phyloP scores from a whole-genome alignment of 257 asterid species.

The Lavandula angustifolia region DNA sequence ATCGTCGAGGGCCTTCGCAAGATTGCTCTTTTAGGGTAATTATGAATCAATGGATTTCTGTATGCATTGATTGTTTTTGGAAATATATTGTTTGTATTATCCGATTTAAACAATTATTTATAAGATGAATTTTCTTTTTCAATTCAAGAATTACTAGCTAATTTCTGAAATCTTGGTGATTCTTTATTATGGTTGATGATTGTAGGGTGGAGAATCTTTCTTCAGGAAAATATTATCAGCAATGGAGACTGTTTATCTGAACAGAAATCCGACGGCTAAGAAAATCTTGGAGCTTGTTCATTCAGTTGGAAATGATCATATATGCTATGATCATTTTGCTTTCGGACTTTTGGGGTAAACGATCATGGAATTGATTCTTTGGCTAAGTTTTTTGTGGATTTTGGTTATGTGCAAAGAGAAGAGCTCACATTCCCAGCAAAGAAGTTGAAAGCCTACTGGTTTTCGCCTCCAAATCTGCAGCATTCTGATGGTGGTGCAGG shows the following conservation, averaged over 20 bases:
- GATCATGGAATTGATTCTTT: slow-evolving; percentile 88
- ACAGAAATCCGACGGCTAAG: slow-evolving; percentile 80
- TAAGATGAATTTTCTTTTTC: neutral
- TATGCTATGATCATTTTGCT: slow-evolving; percentile 91
- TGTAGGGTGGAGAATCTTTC: slow-evolving; percentile 87
- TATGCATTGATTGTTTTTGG: neutral
- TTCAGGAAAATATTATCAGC: slow-evolving; percentile 67
- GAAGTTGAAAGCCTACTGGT: slow-evolving; percentile 92
- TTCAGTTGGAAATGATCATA: slow-evolving; percentile 60
- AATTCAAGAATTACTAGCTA: neutral
- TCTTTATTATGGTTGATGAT: slow-evolving; percentile 7
- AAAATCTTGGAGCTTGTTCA: slow-evolving; percentile 73
- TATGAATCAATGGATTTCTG: neutral
- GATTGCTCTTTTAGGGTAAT: slow-evolving; percentile 50
- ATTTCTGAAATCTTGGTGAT: neutral
- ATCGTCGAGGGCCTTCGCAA: slow-evolving; percentile 31
- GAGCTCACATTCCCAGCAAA: slow-evolving; percentile 92
- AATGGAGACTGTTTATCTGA: slow-evolving; percentile 76
- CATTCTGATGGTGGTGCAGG: slow-evolving; percentile 46
- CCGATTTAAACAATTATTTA: neutral
- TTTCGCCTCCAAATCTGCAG: slow-evolving; percentile 63
- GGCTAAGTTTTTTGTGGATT: slow-evolving; percentile 76
- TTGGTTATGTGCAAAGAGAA: slow-evolving; percentile 77
- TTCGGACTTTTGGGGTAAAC: slow-evolving; percentile 84
- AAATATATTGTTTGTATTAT: neutral